Evolutionary conservation across 257 asterid species (phyloP).

Genomic region (Scutellaria barbata): DNA sequence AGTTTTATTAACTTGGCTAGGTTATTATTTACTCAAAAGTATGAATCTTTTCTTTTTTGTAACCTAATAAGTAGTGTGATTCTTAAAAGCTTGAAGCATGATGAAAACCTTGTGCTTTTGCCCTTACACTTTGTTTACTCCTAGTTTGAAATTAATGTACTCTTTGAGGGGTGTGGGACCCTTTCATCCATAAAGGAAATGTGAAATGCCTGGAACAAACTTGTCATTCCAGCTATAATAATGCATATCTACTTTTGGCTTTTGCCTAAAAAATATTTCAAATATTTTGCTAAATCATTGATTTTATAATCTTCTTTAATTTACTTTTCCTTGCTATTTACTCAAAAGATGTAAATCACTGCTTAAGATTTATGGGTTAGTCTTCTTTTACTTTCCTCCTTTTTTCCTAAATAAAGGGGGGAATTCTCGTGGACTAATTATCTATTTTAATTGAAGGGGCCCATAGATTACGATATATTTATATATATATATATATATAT

Average conservation of each 20-base stretch:
- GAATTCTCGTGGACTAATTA: conserved; percentile 8
- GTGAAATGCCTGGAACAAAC: conserved; percentile 32
- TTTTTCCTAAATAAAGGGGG: not conserved
- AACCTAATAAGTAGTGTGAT: conserved; percentile 37
- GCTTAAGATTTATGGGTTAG: conserved; percentile 17
- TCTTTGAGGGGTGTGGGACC: conserved; percentile 33
- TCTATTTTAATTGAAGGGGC: not conserved
- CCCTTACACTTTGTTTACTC: conserved; percentile 30
- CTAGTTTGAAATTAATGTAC: conserved; percentile 25
- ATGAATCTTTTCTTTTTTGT: not conserved
- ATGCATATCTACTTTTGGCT: conserved; percentile 34
- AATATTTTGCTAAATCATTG: conserved; percentile 33
- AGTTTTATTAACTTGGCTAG: no score
- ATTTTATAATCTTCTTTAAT: not conserved
- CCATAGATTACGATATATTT: not conserved
- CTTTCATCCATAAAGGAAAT: conserved; percentile 36
- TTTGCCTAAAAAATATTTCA: conserved; percentile 18
- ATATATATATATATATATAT: not conserved
- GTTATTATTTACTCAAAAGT: no score
- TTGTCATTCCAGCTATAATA: conserved; percentile 37
- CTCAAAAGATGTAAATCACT: conserved; percentile 46
- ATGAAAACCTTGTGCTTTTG: conserved; percentile 44
- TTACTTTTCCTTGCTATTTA: conserved; percentile 45
- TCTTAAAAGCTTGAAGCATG: conserved; percentile 47
- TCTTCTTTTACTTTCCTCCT: conserved; percentile 2